Percentiles rank a stretch among this genome's conserved stretches.
These are phyloP conservation scores for Metahyphopichia silvanorum DNA, from an alignment of 805 yeast species.

Conservation along the genomic window DNA sequence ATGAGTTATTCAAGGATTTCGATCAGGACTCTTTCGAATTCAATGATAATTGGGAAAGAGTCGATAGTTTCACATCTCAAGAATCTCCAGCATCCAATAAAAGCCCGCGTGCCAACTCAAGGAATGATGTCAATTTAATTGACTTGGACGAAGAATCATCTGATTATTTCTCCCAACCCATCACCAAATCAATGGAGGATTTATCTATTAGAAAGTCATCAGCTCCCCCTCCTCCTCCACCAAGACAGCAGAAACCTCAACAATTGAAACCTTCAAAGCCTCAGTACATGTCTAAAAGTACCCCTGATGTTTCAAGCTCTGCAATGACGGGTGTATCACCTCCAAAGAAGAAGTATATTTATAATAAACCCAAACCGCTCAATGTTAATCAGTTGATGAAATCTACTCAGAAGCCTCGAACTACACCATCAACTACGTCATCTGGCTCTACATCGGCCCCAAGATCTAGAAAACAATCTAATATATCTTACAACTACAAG, in stretches of 20 bases:
- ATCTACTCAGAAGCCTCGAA: constrained; percentile 5
- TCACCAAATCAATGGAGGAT: constrained; percentile 17
- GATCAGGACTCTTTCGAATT: constrained; percentile 32
- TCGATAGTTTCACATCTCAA: constrained; percentile 9
- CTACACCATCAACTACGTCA: constrained; percentile 5
- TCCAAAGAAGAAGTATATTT: constrained; percentile 22
- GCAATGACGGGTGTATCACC: constrained; percentile 1
- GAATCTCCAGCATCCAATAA: not conserved
- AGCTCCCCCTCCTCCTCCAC: constrained; percentile 12
- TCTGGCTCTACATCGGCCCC: constrained; percentile 6
- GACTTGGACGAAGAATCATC: constrained; percentile 65
- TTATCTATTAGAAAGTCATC: constrained; percentile 11
- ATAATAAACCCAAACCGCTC: constrained; percentile 38
- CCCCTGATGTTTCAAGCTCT: constrained; percentile 17
- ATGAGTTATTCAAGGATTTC: constrained; percentile 33
- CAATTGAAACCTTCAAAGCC: constrained; percentile 1
- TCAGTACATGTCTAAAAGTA: constrained; percentile 15
- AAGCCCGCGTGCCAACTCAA: not conserved
- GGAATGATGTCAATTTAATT: constrained; percentile 54
- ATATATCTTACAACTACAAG: constrained; percentile 29
- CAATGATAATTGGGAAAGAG: constrained; percentile 22
- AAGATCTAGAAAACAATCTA: constrained; percentile 16
- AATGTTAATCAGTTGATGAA: constrained; percentile 33
- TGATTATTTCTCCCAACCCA: not conserved
- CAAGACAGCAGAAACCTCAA: constrained; percentile 1